Evolutionary conservation across 2,329 filamentous ascomycete species (phyloP), one percentile per base, ranked within the genome.

Genomic region (Cladosporium sp.): DNA sequence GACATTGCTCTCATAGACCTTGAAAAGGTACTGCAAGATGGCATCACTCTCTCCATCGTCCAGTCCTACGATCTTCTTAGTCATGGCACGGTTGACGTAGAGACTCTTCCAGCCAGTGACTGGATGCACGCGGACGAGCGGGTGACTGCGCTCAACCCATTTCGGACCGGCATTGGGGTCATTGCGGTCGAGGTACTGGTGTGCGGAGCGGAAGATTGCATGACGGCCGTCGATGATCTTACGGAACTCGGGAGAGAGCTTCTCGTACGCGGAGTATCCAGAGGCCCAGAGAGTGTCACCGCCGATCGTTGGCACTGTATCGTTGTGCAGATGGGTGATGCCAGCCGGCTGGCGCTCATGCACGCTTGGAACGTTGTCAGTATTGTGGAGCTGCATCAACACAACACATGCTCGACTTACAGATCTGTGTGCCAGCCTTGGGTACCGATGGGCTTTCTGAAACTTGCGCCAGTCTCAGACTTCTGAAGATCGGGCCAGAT

Each of bases 201-300:
- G 84, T 0, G 84, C 80, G 4, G 80, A 85, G 7, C 72, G 69
- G 59, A 86, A 87, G 2, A 88, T 77, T 16, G 83, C 85, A 4
- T 76, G 67, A 51, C 74, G 77, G 5, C 84, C 84, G 58, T 88
- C 84, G 53, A 88, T 84, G 46, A 88, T 79, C 62, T 78, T 78
- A 35, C 84, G 82, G 69, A 88, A 88, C 2, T 72, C 78, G 0
- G 84, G 85, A 1, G 81, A 85, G 0, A 88, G 74, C 67, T 88
- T 88, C 66, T 86, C 83, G 57, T 88, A 88, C 0, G 84, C 84
- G 0, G 79, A 72, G 61, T 88, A 88, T 1, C 84, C 83, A 51
- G 77, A 82, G 0, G 84, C 82, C 84, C 85, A 88, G 0, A 88
- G 75, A 0, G 85, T 88, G 63, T 88, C 85, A 9, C 85, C 85